Evolutionary conservation across 306 rosid genomes (phyloP).

Genomic region (Dalbergia oliveri): DNA sequence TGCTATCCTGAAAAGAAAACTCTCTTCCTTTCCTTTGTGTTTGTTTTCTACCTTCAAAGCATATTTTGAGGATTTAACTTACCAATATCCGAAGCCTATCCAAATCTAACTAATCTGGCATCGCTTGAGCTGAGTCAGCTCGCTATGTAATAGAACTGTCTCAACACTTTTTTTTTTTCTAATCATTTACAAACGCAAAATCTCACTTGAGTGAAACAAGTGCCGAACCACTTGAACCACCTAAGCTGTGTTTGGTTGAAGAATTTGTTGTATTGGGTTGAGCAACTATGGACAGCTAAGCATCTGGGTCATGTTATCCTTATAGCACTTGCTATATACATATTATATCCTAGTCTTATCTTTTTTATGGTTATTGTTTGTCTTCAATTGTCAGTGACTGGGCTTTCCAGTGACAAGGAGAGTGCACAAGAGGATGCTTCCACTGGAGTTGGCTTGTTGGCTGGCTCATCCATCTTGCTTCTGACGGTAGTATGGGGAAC

Average conservation of each 20-base stretch:
- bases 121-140: too few relatives aligned
- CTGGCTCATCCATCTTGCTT: conserved; percentile 56
- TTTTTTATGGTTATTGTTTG: background rate
- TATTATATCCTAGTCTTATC: background rate
- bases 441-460: conserved; percentile 51
- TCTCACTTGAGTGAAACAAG: too few relatives aligned
- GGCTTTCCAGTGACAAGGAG: conserved; percentile 55
- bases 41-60: background rate
- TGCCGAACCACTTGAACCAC: too few relatives aligned
- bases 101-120: too few relatives aligned
- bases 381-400: conserved; percentile 50
- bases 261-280: background rate
- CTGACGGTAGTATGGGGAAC: conserved; percentile 53
- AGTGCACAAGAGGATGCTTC: conserved; percentile 55
- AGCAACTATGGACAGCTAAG: background rate
- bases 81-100: too few relatives aligned
- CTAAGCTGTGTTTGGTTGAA: background rate
- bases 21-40: background rate
- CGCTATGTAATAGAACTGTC: too few relatives aligned
- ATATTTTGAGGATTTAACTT: too few relatives aligned
- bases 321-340: background rate
- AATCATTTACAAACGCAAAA: too few relatives aligned
- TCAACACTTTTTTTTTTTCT: too few relatives aligned
- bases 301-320: background rate
- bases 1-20: background rate